Evolutionary conservation across 2,329 filamentous ascomycete species (phyloP).

Genomic region (Colletotrichum sp.): DNA sequence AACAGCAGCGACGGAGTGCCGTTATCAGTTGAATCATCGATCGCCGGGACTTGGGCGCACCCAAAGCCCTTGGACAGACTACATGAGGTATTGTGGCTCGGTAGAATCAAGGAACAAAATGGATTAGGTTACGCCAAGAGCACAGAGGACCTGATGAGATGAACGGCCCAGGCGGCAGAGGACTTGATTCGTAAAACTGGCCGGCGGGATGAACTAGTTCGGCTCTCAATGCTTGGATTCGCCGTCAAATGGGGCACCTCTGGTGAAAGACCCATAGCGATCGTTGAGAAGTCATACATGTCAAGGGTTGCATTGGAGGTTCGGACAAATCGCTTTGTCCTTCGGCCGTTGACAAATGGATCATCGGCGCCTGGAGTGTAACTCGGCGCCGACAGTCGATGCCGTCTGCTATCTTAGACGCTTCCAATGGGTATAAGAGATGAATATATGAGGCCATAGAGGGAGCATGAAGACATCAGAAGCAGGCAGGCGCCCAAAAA

Average conservation of each 20-base stretch:
- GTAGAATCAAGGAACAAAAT: background rate
- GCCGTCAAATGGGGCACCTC: background rate
- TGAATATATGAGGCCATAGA: background rate
- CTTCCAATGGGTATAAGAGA: background rate
- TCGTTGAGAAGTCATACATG: accelerated
- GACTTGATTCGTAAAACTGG: background rate
- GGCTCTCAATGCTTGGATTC: background rate
- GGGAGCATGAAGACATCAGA: accelerated
- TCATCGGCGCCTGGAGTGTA: background rate
- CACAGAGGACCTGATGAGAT: background rate
- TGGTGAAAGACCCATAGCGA: background rate
- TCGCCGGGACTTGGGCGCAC: background rate
- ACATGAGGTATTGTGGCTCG: background rate
- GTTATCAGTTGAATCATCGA: background rate
- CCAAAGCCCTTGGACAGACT: background rate
- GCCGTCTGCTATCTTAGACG: accelerated
- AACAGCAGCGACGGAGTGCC: background rate
- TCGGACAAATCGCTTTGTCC: background rate
- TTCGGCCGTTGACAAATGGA: background rate
- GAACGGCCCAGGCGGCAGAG: background rate
- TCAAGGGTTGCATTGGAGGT: background rate
- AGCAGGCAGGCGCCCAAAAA: background rate
- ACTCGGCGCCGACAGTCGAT: background rate
- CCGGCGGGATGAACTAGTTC: background rate
- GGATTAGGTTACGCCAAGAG: background rate